A percentile compares a stretch with the other conserved stretches of the same genome.
Conservation (phyloP, 805 yeast genomes). For the Pichia membranifaciens region DNA sequence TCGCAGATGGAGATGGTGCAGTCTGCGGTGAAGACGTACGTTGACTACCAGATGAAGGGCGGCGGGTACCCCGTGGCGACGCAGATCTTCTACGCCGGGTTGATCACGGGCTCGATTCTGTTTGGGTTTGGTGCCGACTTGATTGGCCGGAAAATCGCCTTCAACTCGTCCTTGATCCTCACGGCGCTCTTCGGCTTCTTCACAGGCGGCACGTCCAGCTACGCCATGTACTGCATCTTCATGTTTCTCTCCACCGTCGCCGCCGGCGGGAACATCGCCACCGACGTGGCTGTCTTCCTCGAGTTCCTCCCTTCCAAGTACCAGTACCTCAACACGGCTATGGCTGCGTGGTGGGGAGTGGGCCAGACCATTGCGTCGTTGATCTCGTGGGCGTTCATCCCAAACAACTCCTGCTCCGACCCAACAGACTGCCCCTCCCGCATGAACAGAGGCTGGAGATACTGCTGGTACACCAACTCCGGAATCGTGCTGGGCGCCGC, state of each 20-base stretch:
- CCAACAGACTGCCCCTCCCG: constrained; percentile 38
- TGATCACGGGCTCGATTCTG: constrained; percentile 46
- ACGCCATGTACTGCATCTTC: constrained; percentile 46
- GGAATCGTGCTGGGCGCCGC: constrained; percentile 47
- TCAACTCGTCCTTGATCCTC: constrained; percentile 43
- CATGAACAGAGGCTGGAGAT: constrained; percentile 58
- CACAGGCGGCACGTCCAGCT: constrained; percentile 46
- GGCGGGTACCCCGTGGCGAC: constrained; percentile 39
- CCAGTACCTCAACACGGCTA: constrained; percentile 47
- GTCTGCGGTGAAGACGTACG: constrained; percentile 39
- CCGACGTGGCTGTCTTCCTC: constrained; percentile 48
- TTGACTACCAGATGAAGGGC: constrained; percentile 42
- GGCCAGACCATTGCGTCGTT: constrained; percentile 52
- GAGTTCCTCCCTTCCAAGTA: constrained; percentile 47
- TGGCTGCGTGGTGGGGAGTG: constrained; percentile 59
- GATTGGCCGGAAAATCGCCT: constrained; percentile 48
- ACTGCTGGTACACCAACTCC: constrained; percentile 48
- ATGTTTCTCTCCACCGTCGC: constrained; percentile 40
- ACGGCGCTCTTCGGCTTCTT: constrained; percentile 48
- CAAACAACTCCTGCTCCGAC: constrained; percentile 43
- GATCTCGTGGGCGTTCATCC: constrained; percentile 51
- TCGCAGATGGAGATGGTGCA: constrained; percentile 46
- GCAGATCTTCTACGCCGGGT: constrained; percentile 44
- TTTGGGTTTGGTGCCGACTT: constrained; percentile 55
- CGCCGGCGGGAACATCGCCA: constrained; percentile 53